Base-by-base conservation (phyloP, 768 basidiomycete genomes). In the Rickenella mellea region DNA sequence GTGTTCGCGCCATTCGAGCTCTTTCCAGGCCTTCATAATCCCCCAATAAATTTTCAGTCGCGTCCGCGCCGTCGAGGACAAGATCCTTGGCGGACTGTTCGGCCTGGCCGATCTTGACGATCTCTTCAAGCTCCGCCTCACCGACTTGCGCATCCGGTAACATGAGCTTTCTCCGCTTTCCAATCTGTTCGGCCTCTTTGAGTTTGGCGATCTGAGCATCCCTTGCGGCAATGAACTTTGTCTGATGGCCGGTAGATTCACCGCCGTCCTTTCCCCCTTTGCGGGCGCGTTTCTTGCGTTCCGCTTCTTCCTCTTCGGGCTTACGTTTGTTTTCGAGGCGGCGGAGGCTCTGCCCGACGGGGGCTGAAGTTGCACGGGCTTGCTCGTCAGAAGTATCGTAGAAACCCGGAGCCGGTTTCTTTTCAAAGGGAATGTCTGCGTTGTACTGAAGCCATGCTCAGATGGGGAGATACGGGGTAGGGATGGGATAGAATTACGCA, bases 201-300 rank as follows among this genome's bases (percentile, higher is more conserved):
- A 98, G 68, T 61, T 93, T 92, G 59, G 96, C 91, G 51, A 98
- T 97, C 60, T 99, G 94, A 1, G 92, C 92, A 57, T 98, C 93
- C 43, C 94, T 79, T 5, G 92, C 91, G n/a, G 93, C 83, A 32
- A 97, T 76, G 53, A 99, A 99, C 58, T 96, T 94, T 24, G 90
- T 89, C 57, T 93, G 84, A 48, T 86, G 80, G 7, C 69, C 68
- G 5, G 72, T 59, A 8, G 63, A 58, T 44, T 73, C 73, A 3
- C 59, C 22, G 35, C 70, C 70, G 25, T 76, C 79, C 33, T 83
- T 83, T 57, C 88, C 83, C 6, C 73, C 78, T 49, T 82, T 84
- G 42, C 81, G 80, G 58, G 86, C 83, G 21, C 89, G 78, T 60
- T 96, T 96, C 63, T 80, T 87, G 45, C 87, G 77, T 54, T 97